Evolutionary conservation across 2,329 filamentous ascomycete species (phyloP).

Genomic region (Trichoderma harzianum): DNA sequence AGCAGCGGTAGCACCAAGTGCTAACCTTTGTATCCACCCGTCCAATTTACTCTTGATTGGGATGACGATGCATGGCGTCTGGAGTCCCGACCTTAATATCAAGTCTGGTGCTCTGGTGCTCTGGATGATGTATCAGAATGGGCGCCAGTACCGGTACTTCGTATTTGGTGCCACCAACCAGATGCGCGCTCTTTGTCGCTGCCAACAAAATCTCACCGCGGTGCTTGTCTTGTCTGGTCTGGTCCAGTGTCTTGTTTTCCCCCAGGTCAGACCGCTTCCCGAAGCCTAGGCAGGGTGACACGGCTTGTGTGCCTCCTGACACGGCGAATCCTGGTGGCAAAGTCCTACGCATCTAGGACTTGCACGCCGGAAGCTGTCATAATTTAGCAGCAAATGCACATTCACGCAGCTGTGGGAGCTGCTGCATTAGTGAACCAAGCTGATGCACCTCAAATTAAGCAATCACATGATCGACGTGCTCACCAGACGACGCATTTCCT

Average conservation of each 20-base stretch:
- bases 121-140: neutral
- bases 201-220: constrained; percentile 2
- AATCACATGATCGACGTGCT: constrained; percentile 8
- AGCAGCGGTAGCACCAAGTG: neutral
- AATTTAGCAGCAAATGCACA: neutral
- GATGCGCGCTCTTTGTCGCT: neutral
- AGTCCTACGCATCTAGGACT: constrained; percentile 19
- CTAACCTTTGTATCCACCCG: neutral
- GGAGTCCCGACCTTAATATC: neutral
- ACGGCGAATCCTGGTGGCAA: constrained; percentile 8
- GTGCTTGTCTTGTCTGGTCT: neutral
- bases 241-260: neutral
- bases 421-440: neutral
- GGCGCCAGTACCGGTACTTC: neutral
- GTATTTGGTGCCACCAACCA: neutral
- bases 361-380: constrained; percentile 9
- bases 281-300: constrained; percentile 17
- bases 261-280: constrained; percentile 19
- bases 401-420: neutral
- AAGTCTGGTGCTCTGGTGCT: neutral
- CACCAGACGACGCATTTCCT: constrained; percentile 3
- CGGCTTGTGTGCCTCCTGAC: constrained; percentile 18
- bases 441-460: constrained; percentile 3
- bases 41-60: neutral
- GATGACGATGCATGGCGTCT: neutral